phyloP scores from a whole-genome alignment of 495 filamentous ascomycete species.

The Hyaloscypha variabilis region DNA sequence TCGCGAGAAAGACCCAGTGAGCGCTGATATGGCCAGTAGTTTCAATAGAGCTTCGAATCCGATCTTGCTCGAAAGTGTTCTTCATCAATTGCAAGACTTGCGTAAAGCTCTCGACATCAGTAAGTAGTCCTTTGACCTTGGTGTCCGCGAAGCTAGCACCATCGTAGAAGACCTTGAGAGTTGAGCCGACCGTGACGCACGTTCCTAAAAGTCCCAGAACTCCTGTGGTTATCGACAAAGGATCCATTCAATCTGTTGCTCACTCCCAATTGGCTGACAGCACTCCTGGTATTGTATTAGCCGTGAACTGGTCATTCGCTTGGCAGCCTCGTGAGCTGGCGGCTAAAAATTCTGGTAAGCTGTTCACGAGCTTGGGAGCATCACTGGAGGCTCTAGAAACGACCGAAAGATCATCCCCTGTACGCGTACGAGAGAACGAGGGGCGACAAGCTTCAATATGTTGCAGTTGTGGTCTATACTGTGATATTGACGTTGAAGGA shows the following conservation, averaged over 20 bases:
- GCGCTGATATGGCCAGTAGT: slow-evolving; percentile 17
- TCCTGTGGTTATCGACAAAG: slow-evolving; percentile 11
- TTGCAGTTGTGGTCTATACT: too few relatives aligned
- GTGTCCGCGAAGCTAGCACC: slow-evolving; percentile 9
- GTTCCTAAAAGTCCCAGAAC: slow-evolving; percentile 9
- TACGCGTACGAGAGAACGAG: too few relatives aligned
- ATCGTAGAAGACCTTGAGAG: slow-evolving; percentile 19
- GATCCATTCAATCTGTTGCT: not conserved
- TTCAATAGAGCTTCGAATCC: not conserved
- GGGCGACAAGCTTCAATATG: too few relatives aligned
- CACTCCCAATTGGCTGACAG: too few relatives aligned
- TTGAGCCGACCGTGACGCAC: slow-evolving; percentile 6
- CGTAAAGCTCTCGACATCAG: slow-evolving; percentile 16
- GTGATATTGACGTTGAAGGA: too few relatives aligned
- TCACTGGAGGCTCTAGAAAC: too few relatives aligned
- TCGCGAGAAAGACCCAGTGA: slow-evolving; percentile 13
- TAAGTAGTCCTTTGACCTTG: slow-evolving; percentile 9
- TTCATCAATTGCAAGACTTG: slow-evolving; percentile 15
- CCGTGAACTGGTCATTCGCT: too few relatives aligned
- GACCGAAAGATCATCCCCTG: too few relatives aligned
- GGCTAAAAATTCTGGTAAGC: too few relatives aligned
- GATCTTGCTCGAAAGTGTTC: slow-evolving; percentile 22
- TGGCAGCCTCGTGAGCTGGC: too few relatives aligned
- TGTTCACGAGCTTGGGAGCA: too few relatives aligned
- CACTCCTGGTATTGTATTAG: too few relatives aligned